Evolutionary conservation across 805 yeast species (phyloP), one percentile per base, ranked within the genome.

Genomic region (Pichia kluyveri): DNA sequence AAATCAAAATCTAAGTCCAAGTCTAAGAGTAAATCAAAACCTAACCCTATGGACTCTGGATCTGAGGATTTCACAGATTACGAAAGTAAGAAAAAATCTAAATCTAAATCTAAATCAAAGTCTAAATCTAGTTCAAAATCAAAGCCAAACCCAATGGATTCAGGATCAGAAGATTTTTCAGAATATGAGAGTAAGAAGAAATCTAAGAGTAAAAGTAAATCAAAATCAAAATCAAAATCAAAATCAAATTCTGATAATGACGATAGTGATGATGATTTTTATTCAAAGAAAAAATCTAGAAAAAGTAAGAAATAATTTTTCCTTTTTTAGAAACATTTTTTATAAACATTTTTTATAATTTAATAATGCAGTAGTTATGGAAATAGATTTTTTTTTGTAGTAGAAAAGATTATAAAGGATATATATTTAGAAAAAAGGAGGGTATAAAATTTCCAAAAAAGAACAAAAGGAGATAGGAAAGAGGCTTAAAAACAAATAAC

Each of bases 221-320:
- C 46, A 18, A 43, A 43, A 19, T 40, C 44, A 17, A 11, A 40
- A n/a, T n/a, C n/a, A n/a, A 48, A 42, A 23, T 32, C 46, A 18
- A 43, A 43, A 19, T 40, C 44, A 17, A 11, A 40, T 8, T 31
- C 15, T n/a, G 30, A 37, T 28, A 47, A 49, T 41, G 34, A 41
- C 28, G 51, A 44, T 14, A 28, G 9, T 39, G 28, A 19, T 10
- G 43, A 32, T 30, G 37, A 40, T 40, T 28, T 28, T 28, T 40
- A 40, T 11, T 11, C 31, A 8, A 40, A 23, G 8, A 30, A 30
- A 6, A 30, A 30, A 6, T 30, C 32, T 7, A 30, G 32, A 30
- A 30, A 8, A 30, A 12, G 32, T 30, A 30, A 8, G 14, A 10
- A 30, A 30, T 30, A 12, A 3, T 10, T 12, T 9, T 5, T 30